Base-by-base conservation (phyloP, 306 rosid species). In the Rubus idaeus region DNA sequence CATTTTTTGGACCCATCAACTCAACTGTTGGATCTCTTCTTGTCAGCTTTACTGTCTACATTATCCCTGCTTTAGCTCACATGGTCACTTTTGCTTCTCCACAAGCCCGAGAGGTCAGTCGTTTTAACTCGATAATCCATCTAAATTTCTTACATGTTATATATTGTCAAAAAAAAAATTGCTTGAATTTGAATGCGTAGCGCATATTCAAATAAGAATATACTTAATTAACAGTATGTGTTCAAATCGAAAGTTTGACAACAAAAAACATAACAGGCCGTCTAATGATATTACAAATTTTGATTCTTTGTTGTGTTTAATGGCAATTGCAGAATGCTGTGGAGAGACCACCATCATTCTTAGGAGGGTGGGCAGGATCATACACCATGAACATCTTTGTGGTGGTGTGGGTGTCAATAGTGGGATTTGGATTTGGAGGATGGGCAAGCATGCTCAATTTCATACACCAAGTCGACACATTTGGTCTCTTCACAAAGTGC, bases 11-110 rank as follows among this genome's bases (percentile, higher is more conserved):
- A 14, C 99, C 99, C 41, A 95, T 95, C 65, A 95, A 95, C 81
- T 95, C 99, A 60, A 77, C 97, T 11, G 99, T 95, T 76, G 99
- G 99, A 84, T 92, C 99, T 44, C 97, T 95, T 74, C 86, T 95
- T 2, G 99, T 95, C 83, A 95, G 99, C 88, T 95, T 95, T 90
- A 95, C 99, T 2, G 97, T 95, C 77, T 95, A 95, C 90, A 95
- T 95, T n/a, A 95, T 95, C 68, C 99, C 99, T 39, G 90, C 98
- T 68, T 44, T 89, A 73, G 98, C 98, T 65, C 98, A 94, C 90
- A 94, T 91, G 98, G 82, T 94, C 52, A 91, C 93, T 70, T 94
- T 94, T 75, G 93, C 97, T 60, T 85, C 98, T 68, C 82, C 97
- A 26, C 71, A 91, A 0, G 89, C 98, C 9, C 81, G 98, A 73